Evolutionary conservation across 1,139 yeast species (phyloP), one percentile per base, ranked within the genome.

Genomic region (Keqinozyma sinolaborantium): DNA sequence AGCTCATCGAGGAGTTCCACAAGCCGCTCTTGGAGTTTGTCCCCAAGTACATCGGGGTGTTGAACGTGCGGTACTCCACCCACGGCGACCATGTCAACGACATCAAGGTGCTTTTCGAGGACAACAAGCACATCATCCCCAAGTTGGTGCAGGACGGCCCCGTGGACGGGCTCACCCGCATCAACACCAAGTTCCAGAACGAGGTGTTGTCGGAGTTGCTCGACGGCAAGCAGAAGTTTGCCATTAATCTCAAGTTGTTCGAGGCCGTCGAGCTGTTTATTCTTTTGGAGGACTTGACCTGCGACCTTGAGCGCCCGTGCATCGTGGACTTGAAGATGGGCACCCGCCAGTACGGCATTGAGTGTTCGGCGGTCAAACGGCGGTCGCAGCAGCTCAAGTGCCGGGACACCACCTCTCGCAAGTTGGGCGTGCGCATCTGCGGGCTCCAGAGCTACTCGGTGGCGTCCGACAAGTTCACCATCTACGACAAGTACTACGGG

Each of bases 281-380:
- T 24, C 61, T 94, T n/a, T 65, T 90, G 33, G 98, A 94, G 51
- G 99, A 94, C 58, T 63, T 94, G 33, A 90, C 97, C 0, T 73
- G 81, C 31, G 86, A 87, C 21, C 77, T 92, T 81, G 65, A 60
- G 21, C 74, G 73, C 39, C 97, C 98, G 0, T 88, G 97, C 53
- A 97, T 92, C 1, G 64, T 94, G 37, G 99, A 94, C 58, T 69
- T 94, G 44, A 94, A 94, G 54, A 92, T 94, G 97, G 99, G 99
- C 1, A 90, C 99, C 0, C 71, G 99, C 33, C 99, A 94, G 57
- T 92, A 92, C 48, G 98, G 99, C n/a, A 83, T 90, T 11, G 95
- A 87, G 45, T 97, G 97, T 0, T 70, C 71, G 7, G 57, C 61
- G 10, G 65, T 77, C 33, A 94, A 94, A 58, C 86, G 82, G 51